These are phyloP conservation scores for Danielia oregonensis DNA, from an alignment of 805 yeast genomes.

Conservation along the genomic window DNA sequence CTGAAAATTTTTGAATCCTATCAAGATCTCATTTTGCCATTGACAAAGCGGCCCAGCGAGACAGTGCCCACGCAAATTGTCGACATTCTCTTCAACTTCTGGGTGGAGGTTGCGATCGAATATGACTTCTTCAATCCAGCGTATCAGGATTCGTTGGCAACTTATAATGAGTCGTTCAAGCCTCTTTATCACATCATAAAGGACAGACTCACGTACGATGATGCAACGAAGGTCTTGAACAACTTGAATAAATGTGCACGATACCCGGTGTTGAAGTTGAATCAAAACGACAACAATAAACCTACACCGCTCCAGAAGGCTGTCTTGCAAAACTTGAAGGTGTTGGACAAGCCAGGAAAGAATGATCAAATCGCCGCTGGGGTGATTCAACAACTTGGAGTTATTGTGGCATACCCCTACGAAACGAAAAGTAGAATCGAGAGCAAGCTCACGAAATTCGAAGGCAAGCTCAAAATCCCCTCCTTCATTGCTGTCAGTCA, in stretches of 20 bases:
- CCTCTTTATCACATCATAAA: slow-evolving; percentile 38
- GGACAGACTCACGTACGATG: slow-evolving; percentile 24
- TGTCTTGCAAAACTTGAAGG: slow-evolving; percentile 48
- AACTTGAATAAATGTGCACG: slow-evolving; percentile 62
- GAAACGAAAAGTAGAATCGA: slow-evolving; percentile 56
- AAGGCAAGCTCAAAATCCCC: slow-evolving; percentile 46
- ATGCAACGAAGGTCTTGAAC: slow-evolving; percentile 50
- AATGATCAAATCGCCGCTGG: slow-evolving; percentile 37
- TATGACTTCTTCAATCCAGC: slow-evolving; percentile 38
- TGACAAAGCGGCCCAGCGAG: slow-evolving; percentile 12
- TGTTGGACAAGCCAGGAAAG: slow-evolving; percentile 18
- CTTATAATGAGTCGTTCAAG: slow-evolving; percentile 52
- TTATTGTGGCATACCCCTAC: slow-evolving; percentile 56
- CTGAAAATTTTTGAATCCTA: slow-evolving; percentile 53
- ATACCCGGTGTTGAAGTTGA: slow-evolving; percentile 68
- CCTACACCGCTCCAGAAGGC: slow-evolving; percentile 62
- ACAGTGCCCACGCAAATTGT: slow-evolving; percentile 20
- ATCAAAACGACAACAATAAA: slow-evolving; percentile 45
- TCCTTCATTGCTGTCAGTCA: slow-evolving; percentile 61
- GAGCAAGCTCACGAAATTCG: slow-evolving; percentile 44
- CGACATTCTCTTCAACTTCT: slow-evolving; percentile 46
- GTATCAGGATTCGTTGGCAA: slow-evolving; percentile 62
- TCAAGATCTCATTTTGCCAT: slow-evolving; percentile 41
- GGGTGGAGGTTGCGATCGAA: slow-evolving; percentile 41
- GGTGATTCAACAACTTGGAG: slow-evolving; percentile 51